A percentile compares a stretch with the other conserved stretches of the same genome.
Conservation (phyloP, 2,329 filamentous ascomycete species). For the Aspergillus fructus region DNA sequence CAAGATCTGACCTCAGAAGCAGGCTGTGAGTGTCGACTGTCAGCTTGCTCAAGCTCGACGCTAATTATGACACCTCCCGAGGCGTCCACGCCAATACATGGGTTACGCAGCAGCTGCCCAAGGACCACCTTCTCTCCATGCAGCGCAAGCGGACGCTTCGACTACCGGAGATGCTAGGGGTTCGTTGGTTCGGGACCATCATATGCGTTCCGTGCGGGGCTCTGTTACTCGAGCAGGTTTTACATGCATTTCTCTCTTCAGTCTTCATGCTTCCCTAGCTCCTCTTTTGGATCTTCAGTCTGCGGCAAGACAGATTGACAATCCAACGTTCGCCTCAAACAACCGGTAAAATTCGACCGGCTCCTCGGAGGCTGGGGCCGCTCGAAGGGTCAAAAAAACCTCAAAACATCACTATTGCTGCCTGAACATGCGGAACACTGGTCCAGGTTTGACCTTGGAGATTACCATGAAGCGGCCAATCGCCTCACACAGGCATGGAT, state of each 20-base stretch:
- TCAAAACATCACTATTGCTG: background rate
- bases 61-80: slow-evolving; percentile 18
- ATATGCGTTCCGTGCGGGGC: slow-evolving; percentile 14
- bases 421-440: background rate
- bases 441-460: background rate
- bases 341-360: slow-evolving; percentile 4
- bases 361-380: slow-evolving; percentile 5
- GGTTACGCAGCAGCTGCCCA: slow-evolving; percentile 22
- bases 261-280: slow-evolving; percentile 11
- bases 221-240: slow-evolving; percentile 10
- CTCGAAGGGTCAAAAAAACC: background rate
- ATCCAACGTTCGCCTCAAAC: slow-evolving; percentile 11
- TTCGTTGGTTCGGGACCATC: slow-evolving; percentile 14
- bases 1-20: background rate
- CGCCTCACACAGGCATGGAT: background rate
- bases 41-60: slow-evolving; percentile 9
- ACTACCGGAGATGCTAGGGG: slow-evolving; percentile 20
- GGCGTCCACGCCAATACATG: slow-evolving; percentile 19
- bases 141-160: slow-evolving; percentile 10
- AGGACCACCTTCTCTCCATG: slow-evolving; percentile 14
- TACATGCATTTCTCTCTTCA: slow-evolving; percentile 14
- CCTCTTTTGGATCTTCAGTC: slow-evolving; percentile 3
- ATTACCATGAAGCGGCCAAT: background rate
- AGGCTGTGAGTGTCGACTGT: background rate
- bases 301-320: slow-evolving; percentile 5